Evolutionary conservation across 768 basidiomycete species (phyloP).

Genomic region (Collybia mongolica): DNA sequence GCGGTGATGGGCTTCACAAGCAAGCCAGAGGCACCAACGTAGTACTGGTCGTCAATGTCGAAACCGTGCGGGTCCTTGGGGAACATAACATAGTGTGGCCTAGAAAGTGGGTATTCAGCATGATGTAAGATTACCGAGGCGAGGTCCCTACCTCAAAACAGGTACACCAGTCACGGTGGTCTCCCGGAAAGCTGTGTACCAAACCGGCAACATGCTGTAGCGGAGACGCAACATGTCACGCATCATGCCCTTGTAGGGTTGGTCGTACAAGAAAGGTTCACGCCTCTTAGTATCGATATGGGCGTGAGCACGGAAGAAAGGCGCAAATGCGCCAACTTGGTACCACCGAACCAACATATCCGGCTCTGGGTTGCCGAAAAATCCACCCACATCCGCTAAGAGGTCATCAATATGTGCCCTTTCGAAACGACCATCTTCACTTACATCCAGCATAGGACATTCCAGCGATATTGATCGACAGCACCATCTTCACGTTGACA

Average conservation of each 20-base stretch:
- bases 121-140: not conserved
- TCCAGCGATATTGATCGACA: constrained; percentile 85
- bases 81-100: constrained; percentile 95
- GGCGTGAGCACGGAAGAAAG: constrained; percentile 98
- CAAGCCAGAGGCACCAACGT: constrained; percentile 83
- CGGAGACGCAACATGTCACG: constrained; percentile 77
- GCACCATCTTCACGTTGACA: constrained; percentile 90
- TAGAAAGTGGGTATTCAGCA: constrained; percentile 26
- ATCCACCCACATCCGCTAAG: constrained; percentile 95
- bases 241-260: constrained; percentile 84
- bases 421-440: constrained; percentile 23
- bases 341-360: constrained; percentile 99
- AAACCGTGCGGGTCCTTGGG: constrained; percentile 88
- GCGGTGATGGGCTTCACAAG: constrained; percentile 89
- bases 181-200: constrained; percentile 98
- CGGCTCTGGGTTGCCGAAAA: constrained; percentile 94
- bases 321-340: constrained; percentile 90
- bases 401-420: constrained; percentile 1
- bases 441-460: constrained; percentile 90
- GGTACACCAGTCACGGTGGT: constrained; percentile 80
- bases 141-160: constrained; percentile 63
- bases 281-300: constrained; percentile 97
- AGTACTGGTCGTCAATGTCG: constrained; percentile 92
- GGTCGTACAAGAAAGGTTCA: constrained; percentile 90
- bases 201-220: constrained; percentile 85